Evolutionary conservation across 2,329 filamentous ascomycete genomes (phyloP).

Genomic region (Xylariomycetidae sp.): DNA sequence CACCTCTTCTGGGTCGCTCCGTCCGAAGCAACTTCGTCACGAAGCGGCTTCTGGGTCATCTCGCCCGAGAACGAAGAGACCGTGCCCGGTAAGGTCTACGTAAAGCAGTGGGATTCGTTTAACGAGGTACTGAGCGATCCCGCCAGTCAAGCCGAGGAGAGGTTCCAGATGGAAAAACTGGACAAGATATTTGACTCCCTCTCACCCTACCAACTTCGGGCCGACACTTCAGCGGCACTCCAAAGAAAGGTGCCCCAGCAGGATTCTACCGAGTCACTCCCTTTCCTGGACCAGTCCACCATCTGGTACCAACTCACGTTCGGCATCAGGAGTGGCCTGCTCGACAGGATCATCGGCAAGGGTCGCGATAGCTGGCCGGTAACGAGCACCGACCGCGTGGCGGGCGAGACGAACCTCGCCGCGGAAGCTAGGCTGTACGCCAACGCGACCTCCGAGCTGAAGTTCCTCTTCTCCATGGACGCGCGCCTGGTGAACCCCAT

Average conservation of each 20-base stretch:
- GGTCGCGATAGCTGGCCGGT: constrained; percentile 43
- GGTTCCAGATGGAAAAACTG: constrained; percentile 38
- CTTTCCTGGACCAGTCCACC: constrained; percentile 21
- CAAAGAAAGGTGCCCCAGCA: constrained; percentile 7
- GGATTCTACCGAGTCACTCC: neutral
- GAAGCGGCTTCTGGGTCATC: constrained; percentile 56
- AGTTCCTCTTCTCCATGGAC: constrained; percentile 26
- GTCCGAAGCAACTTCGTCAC: constrained; percentile 39
- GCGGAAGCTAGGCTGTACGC: constrained; percentile 36
- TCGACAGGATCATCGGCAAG: constrained; percentile 43
- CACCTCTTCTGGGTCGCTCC: constrained; percentile 59
- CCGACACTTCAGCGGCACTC: constrained; percentile 12
- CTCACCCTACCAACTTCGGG: constrained; percentile 39
- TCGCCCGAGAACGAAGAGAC: constrained; percentile 26
- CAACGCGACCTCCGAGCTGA: constrained; percentile 16
- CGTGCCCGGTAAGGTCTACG: constrained; percentile 27
- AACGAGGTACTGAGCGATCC: constrained; percentile 51
- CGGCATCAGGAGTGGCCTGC: constrained; percentile 38
- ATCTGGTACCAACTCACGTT: constrained; percentile 52
- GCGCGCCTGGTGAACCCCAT: constrained; percentile 20
- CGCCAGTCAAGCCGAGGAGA: constrained; percentile 37
- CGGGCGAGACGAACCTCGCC: constrained; percentile 35
- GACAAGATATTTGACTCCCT: constrained; percentile 35
- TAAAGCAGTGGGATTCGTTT: constrained; percentile 42
- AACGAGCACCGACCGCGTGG: constrained; percentile 49